A percentile compares a stretch with the other conserved stretches of the same genome.
Conservation (phyloP, 352 stramenopile species). For the Phytophthora citrophthora region DNA sequence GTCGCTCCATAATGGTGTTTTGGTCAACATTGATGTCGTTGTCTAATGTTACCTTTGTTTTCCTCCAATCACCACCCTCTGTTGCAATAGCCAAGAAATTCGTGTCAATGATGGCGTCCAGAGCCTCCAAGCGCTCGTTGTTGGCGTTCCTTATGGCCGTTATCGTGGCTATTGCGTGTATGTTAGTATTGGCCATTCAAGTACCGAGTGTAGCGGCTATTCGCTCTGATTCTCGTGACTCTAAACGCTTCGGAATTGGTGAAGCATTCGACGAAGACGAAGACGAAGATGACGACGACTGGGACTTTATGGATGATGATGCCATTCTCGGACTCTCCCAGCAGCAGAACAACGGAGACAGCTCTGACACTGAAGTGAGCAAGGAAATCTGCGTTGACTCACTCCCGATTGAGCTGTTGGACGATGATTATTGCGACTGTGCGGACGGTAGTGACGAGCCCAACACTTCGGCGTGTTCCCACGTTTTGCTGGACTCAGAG, state of each 20-base stretch:
- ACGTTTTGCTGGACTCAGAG: slow-evolving; percentile 32
- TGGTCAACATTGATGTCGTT: slow-evolving; percentile 3
- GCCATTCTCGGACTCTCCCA: slow-evolving; percentile 39
- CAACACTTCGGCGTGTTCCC: slow-evolving; percentile 77
- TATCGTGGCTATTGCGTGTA: slow-evolving; percentile 27
- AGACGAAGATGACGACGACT: slow-evolving; percentile 58
- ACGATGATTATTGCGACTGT: slow-evolving; percentile 96
- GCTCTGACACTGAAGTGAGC: not conserved
- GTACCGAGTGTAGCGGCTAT: slow-evolving; percentile 18
- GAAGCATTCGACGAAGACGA: slow-evolving; percentile 48
- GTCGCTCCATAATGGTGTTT: not conserved
- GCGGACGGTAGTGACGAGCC: slow-evolving; percentile 91
- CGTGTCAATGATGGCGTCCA: slow-evolving; percentile 7
- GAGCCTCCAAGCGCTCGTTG: slow-evolving; percentile 15
- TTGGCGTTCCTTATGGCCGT: slow-evolving; percentile 17
- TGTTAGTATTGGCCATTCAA: slow-evolving; percentile 22
- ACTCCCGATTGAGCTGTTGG: slow-evolving; percentile 53
- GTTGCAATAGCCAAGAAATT: slow-evolving; percentile 1
- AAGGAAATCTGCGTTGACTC: slow-evolving; percentile 39
- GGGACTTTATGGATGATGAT: slow-evolving; percentile 70
- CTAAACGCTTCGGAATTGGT: slow-evolving; percentile 17
- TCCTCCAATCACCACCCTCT: slow-evolving; percentile 25
- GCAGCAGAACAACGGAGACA: not conserved
- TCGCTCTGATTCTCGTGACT: slow-evolving; percentile 2
- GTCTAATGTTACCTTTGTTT: slow-evolving; percentile 7